Conservation (phyloP, 2,329 filamentous ascomycete genomes). For the Gnomoniopsis sp. region DNA sequence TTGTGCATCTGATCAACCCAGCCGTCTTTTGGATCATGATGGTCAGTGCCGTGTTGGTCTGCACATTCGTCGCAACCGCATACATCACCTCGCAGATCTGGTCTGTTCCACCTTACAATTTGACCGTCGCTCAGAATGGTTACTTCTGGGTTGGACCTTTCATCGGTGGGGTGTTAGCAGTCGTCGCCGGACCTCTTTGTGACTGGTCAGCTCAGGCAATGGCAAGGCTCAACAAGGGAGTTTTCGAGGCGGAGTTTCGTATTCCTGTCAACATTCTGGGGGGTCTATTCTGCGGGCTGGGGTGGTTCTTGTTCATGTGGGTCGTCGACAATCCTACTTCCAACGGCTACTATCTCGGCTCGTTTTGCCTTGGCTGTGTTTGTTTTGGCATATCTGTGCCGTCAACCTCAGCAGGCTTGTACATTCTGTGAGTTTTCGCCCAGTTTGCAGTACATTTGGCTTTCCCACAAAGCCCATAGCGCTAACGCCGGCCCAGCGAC, state of each 20-base stretch:
- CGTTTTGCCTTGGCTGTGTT: conserved; percentile 18
- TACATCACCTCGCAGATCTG: conserved; percentile 22
- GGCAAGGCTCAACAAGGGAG: conserved; percentile 13
- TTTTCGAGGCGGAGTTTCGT: conserved; percentile 23
- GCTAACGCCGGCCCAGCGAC: conserved; percentile 20
- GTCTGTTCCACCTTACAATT: conserved; percentile 26
- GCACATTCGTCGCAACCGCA: conserved; percentile 18
- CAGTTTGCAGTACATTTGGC: no score
- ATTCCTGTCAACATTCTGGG: conserved; percentile 21
- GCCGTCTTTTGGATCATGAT: conserved; percentile 23
- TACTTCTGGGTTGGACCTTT: conserved; percentile 40
- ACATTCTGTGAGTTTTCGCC: conserved; percentile 28
- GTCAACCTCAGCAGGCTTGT: conserved; percentile 24
- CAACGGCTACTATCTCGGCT: conserved; percentile 17
- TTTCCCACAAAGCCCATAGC: not conserved
- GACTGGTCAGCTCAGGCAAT: conserved; percentile 21
- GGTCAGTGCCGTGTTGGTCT: conserved; percentile 20
- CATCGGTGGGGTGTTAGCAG: conserved; percentile 36
- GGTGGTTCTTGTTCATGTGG: conserved; percentile 23
- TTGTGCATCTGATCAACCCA: conserved; percentile 20
- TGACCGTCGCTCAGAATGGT: conserved; percentile 36
- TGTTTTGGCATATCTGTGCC: conserved; percentile 22
- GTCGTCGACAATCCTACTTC: conserved; percentile 17
- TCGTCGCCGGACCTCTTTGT: conserved; percentile 23
- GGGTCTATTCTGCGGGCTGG: conserved; percentile 16